phyloP scores from a whole-genome alignment of 108 stramenopile species.

The Fistulifera pelliculosa region DNA sequence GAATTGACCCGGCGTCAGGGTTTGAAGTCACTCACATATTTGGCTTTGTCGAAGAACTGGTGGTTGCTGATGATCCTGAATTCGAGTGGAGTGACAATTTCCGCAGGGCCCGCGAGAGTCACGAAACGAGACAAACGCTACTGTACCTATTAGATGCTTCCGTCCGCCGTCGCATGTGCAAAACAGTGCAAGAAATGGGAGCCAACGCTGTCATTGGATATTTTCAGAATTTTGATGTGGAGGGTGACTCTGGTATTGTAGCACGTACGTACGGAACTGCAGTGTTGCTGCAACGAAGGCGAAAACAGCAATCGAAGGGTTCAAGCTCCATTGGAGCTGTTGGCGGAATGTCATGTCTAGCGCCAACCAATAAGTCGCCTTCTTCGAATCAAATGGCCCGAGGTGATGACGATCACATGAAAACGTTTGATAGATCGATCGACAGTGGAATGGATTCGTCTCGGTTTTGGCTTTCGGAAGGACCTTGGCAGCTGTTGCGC shows the following conservation, averaged over 20 bases:
- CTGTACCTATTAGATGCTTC: conserved; percentile 84
- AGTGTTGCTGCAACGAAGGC: conserved; percentile 52
- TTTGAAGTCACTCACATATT: conserved; percentile 73
- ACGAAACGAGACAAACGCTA: conserved; percentile 87
- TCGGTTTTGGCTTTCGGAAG: conserved; percentile 13
- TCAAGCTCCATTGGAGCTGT: neutral
- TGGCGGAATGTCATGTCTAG: neutral
- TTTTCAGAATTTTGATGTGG: conserved; percentile 88
- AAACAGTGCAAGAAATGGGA: conserved; percentile 83
- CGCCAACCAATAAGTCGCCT: neutral
- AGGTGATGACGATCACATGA: neutral
- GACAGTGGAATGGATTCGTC: neutral
- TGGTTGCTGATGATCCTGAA: conserved; percentile 97
- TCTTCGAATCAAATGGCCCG: neutral
- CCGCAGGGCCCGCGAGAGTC: conserved; percentile 63
- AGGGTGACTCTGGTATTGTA: conserved; percentile 95
- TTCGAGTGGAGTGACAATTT: conserved; percentile 85
- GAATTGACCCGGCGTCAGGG: conserved; percentile 70
- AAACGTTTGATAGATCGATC: neutral
- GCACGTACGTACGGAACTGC: conserved; percentile 95
- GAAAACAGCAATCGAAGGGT: neutral
- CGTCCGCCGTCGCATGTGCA: conserved; percentile 87
- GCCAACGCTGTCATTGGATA: conserved; percentile 91
- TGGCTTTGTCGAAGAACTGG: conserved; percentile 95
- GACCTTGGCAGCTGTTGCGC: conserved; percentile 24